Evolutionary conservation across 176 grass and related monocot species (phyloP).

Genomic region (Tuctoria greenei): DNA sequence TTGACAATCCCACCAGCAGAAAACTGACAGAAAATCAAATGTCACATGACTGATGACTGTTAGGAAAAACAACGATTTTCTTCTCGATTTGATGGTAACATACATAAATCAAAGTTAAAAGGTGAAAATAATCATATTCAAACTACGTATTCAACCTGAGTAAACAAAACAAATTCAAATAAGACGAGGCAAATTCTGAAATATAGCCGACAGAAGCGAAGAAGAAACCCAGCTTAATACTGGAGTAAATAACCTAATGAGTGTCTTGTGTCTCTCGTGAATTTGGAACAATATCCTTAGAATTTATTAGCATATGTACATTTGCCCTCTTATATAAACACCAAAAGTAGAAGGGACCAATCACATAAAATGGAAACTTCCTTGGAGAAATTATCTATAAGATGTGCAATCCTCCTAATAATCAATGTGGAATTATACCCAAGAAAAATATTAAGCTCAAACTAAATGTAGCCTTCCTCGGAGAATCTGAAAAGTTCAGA

Average conservation of each 20-base stretch:
- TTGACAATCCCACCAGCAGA: slow-evolving; percentile 85
- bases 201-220: background rate
- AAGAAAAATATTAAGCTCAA: background rate
- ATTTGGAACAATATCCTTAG: slow-evolving; percentile 2
- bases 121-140: background rate
- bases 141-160: slow-evolving; percentile 5
- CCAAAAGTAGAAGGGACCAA: slow-evolving; percentile 10
- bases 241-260: background rate
- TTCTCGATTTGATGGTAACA: slow-evolving; percentile 8
- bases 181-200: background rate
- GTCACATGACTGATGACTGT: slow-evolving; percentile 13
- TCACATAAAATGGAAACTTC: background rate
- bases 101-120: background rate
- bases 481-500: slow-evolving; percentile 15
- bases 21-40: slow-evolving; percentile 51
- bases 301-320: background rate
- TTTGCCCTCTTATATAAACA: background rate
- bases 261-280: background rate
- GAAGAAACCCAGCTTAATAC: background rate
- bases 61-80: background rate
- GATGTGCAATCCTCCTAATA: slow-evolving; percentile 1
- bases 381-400: background rate
- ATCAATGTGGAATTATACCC: background rate
- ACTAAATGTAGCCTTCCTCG: slow-evolving; percentile 4
- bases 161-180: background rate